Percentiles rank a stretch among this genome's conserved stretches.
These are phyloP conservation scores for Musa beccarii DNA, from an alignment of 176 grass and related monocot genomes.

Conservation along the genomic window DNA sequence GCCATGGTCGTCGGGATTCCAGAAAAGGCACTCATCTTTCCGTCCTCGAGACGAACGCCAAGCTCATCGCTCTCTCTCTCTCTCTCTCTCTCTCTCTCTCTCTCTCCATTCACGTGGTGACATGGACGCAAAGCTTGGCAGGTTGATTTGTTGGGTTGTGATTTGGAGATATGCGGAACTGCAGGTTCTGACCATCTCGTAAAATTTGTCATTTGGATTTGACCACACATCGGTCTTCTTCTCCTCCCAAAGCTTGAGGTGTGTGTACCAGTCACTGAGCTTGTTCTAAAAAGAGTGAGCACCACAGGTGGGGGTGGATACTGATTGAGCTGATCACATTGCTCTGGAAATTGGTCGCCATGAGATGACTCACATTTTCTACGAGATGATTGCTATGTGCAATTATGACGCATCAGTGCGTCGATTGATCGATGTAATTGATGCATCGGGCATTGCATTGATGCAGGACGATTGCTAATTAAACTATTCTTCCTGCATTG, in stretches of 20 bases:
- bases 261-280: too few relatives aligned
- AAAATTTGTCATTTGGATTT: not conserved
- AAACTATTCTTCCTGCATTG: not conserved
- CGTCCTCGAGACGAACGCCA: conserved; percentile 5
- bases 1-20: conserved; percentile 11
- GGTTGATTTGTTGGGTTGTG: conserved; percentile 9
- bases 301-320: too few relatives aligned
- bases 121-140: not conserved
- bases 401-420: too few relatives aligned
- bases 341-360: too few relatives aligned
- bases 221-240: not conserved
- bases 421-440: too few relatives aligned
- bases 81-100: not conserved
- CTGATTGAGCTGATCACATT: too few relatives aligned
- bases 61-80: not conserved
- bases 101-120: conserved; percentile 13
- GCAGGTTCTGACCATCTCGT: not conserved
- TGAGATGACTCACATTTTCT: too few relatives aligned
- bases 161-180: conserved; percentile 1
- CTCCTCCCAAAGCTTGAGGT: not conserved
- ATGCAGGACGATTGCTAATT: too few relatives aligned
- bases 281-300: too few relatives aligned
- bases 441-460: too few relatives aligned
- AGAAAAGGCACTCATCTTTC: conserved; percentile 7
- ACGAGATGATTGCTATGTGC: too few relatives aligned